Base-by-base conservation (phyloP, 441 rosid species). In the Brassica balearica region DNA sequence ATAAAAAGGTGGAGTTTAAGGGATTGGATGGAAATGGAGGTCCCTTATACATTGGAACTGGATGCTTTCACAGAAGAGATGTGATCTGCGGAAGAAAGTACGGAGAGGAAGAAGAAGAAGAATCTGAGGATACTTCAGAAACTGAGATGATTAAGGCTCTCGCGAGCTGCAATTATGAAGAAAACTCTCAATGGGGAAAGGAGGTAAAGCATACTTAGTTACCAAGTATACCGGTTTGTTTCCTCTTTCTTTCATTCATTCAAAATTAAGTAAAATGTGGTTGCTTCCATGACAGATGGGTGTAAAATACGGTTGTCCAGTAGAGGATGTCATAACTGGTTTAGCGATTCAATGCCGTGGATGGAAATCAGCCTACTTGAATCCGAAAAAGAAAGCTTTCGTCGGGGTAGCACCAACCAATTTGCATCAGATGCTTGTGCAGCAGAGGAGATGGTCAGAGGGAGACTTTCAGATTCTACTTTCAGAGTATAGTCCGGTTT, bases 51-150 rank as follows among this genome's bases (percentile, higher is more conserved):
- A 2, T 89, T 48, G 97, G 97, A 68, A 90, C 87, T 23, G 92
- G 97, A 65, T 90, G 95, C 86, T 94, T 94, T 79, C 97, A 89
- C 82, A 86, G 93, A 82, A 89, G 97, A 86, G 93, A 91, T 68
- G 77, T 66, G 67, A 84, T 94, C 0, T 75, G 87, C 73, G 95
- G 97, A 43, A 84, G 73, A 77, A 84, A 81, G 61, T 81, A 17
- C 84, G 87, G 82, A 86, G 74, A 1, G 9, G 27, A 32, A 61
- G 65, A 34, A 65, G 62, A 58, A 12, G 68, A 66, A 78, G 65
- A 73, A 71, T 29, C 43, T 22, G 20, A 11, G 65, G 20, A n/a
- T 79, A 75, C 15, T 68, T 83, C 22, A 83, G 84, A 72, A 36
- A 41, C 43, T 55, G 81, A 80, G 65, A 79, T 69, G 71, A 43